Percentiles rank a stretch among this genome's conserved stretches.
Conservation (phyloP, 2,329 filamentous ascomycete genomes). For the Verticillium nonalfalfae region DNA sequence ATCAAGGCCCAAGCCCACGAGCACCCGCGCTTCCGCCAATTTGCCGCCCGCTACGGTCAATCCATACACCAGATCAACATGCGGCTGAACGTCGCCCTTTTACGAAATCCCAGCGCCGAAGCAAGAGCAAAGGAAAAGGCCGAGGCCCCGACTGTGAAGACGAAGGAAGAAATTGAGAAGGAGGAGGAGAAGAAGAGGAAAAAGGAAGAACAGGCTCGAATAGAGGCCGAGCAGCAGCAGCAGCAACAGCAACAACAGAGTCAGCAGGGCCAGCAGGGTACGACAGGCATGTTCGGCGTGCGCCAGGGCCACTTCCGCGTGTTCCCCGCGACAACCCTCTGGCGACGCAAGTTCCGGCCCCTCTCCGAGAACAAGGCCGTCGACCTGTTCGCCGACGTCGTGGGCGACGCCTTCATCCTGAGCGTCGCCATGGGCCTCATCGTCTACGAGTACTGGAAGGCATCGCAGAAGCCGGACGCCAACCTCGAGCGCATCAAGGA, state of each 20-base stretch:
- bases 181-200: conserved; percentile 40
- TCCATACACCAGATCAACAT: conserved; percentile 62
- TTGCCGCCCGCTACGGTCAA: conserved; percentile 58
- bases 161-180: conserved; percentile 51
- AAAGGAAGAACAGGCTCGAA: conserved; percentile 32
- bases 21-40: conserved; percentile 52
- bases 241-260: background rate
- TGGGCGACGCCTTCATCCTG: conserved; percentile 58
- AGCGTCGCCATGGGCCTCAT: conserved; percentile 50
- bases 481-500: conserved; percentile 48
- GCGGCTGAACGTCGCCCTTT: conserved; percentile 52
- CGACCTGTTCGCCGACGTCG: conserved; percentile 60
- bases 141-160: conserved; percentile 59
- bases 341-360: conserved; percentile 55
- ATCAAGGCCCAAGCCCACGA: conserved; percentile 63
- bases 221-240: conserved; percentile 13
- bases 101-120: conserved; percentile 53
- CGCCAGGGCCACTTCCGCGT: background rate
- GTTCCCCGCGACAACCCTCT: conserved; percentile 38
- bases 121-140: conserved; percentile 54
- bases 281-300: background rate
- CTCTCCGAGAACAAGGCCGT: conserved; percentile 61
- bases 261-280: background rate
- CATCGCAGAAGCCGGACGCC: conserved; percentile 53
- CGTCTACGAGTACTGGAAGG: conserved; percentile 55